Conservation (phyloP, 78 protist genomes). For the Dictyostelium citrinum region DNA sequence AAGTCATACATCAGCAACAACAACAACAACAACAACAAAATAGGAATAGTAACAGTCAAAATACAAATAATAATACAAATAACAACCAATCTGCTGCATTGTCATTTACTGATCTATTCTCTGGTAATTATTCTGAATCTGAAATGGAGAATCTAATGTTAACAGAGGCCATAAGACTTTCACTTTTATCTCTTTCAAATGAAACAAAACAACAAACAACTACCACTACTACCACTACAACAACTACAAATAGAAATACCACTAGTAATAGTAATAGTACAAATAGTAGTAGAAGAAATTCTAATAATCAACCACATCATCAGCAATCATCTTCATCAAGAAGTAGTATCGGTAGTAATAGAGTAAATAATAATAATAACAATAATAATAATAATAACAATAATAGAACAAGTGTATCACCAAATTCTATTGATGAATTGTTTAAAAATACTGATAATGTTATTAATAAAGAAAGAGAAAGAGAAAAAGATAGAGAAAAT, state of each 20-base stretch:
- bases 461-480: background rate
- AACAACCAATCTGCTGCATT: background rate
- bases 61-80: background rate
- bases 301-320: background rate
- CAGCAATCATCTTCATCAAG: background rate
- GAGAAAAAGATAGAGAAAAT: background rate
- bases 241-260: background rate
- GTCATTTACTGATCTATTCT: conserved; percentile 17
- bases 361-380: background rate
- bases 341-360: background rate
- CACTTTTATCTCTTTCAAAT: conserved; percentile 12
- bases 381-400: background rate
- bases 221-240: background rate
- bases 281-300: background rate
- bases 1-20: background rate
- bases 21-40: no score
- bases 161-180: conserved; percentile 56
- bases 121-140: conserved; percentile 29
- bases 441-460: background rate
- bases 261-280: background rate
- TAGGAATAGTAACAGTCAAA: background rate
- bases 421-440: background rate
- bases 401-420: background rate
- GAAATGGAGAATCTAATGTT: conserved; percentile 65
- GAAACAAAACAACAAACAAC: background rate